These are phyloP conservation scores for Auricularia auricula-judae DNA, from an alignment of 768 basidiomycete species.

Conservation along the genomic window DNA sequence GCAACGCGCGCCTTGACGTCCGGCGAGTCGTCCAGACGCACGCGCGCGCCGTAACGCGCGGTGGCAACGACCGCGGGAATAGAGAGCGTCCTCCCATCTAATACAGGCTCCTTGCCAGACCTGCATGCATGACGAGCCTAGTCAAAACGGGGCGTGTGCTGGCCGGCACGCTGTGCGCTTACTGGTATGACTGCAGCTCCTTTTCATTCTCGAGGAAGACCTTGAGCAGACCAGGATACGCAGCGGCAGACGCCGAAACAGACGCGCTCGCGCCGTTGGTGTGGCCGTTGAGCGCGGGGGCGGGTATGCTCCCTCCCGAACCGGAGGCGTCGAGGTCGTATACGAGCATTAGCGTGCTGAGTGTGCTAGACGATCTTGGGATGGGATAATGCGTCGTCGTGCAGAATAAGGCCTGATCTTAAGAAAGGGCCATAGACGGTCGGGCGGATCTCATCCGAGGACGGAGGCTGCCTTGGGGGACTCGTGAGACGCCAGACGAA, in stretches of 20 bases:
- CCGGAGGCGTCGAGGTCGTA: too few relatives aligned
- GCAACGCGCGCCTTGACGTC: constrained; percentile 40
- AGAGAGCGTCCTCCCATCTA: constrained; percentile 63
- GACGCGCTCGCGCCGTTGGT: neutral
- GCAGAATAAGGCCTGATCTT: too few relatives aligned
- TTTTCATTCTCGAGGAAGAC: neutral
- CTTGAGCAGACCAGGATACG: neutral
- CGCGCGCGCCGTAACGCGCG: constrained; percentile 46
- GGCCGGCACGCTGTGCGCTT: neutral
- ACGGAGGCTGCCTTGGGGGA: too few relatives aligned
- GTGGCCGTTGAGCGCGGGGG: neutral
- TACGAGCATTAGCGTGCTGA: too few relatives aligned
- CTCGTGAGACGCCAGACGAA: too few relatives aligned
- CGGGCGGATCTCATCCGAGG: too few relatives aligned
- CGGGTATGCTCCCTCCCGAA: too few relatives aligned
- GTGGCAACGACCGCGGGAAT: constrained; percentile 71
- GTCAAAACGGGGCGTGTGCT: too few relatives aligned
- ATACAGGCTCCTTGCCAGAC: constrained; percentile 46
- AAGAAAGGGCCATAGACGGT: too few relatives aligned
- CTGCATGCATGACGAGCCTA: constrained; percentile 21
- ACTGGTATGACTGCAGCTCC: neutral
- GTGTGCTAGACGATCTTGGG: too few relatives aligned
- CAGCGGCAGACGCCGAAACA: neutral
- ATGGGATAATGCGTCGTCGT: too few relatives aligned
- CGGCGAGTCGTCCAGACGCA: constrained; percentile 39